Evolutionary conservation across 1,284 basidiomycete species (phyloP).

Genomic region (Sphaerobolus stellatus): DNA sequence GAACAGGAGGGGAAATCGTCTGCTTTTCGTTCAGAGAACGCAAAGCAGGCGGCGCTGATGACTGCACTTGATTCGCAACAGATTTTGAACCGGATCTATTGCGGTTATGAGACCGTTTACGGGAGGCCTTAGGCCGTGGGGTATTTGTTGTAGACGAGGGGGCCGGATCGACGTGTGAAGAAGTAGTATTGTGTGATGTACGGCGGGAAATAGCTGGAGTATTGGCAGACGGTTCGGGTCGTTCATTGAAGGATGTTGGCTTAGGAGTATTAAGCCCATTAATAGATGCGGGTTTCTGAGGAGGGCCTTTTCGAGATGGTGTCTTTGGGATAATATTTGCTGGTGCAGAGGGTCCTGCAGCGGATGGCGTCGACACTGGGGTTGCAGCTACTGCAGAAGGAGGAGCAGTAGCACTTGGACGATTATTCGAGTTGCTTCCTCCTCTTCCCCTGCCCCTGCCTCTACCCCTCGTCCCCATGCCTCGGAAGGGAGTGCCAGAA

Average conservation of each 20-base stretch:
- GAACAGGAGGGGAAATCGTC: constrained; percentile 8
- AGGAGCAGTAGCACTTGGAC: constrained; percentile 35
- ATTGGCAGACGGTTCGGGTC: too few relatives aligned
- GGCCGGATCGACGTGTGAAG: neutral
- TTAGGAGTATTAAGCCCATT: neutral
- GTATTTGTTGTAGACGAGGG: neutral
- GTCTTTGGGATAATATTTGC: constrained; percentile 17
- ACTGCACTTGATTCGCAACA: neutral
- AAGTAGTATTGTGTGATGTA: neutral
- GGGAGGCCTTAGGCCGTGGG: constrained; percentile 3
- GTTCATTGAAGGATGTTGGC: too few relatives aligned
- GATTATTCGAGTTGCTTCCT: constrained; percentile 21
- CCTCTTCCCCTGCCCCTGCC: constrained; percentile 38
- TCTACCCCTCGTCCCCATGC: constrained; percentile 35
- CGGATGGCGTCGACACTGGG: constrained; percentile 31
- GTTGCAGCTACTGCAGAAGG: constrained; percentile 30
- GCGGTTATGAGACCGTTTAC: constrained; percentile 7
- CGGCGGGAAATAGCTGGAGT: constrained; percentile 2
- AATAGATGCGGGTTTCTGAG: neutral
- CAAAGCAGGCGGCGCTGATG: constrained; percentile 1
- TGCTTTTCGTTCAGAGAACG: constrained; percentile 3
- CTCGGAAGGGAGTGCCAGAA: constrained; percentile 49
- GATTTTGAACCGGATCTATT: constrained; percentile 9
- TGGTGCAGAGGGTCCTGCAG: constrained; percentile 25
- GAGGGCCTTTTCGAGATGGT: neutral